Base-by-base conservation (phyloP, 2,329 filamentous ascomycete genomes). In the Fusarium longipes region DNA sequence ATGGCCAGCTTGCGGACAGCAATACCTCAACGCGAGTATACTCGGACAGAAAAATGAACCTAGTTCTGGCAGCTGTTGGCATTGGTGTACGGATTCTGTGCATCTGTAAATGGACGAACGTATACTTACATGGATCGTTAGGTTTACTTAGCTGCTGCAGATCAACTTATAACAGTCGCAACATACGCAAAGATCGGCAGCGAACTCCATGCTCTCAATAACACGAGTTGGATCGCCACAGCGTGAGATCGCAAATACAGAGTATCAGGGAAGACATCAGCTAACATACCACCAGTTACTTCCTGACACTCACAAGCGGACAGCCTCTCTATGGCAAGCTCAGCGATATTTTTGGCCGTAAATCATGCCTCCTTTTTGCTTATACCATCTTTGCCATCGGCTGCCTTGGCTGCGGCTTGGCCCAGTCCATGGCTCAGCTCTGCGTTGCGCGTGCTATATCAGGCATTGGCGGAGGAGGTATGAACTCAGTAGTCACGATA, bases 141-240 rank as follows among this genome's bases (percentile, higher is more conserved):
- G 89, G 81, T 93, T 38, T 92, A 92, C 74, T 82, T 95, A 9
- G 85, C 89, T 20, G 90, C 91, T 6, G 84, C 90, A 49, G 92
- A 95, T 74, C 91, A 93, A 76, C 92, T 92, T 1, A 87, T 94
- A 53, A 89, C 92, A 29, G 87, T 94, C 47, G 88, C 88, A n/a
- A 89, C 86, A n/a, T 93, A 93, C 76, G 90, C 90, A 48, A 87
- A 85, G 65, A 94, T 95, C 70, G 91, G 91, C 12, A 92, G 86
- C 57, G 92, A 94, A 65, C 80, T 95, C 27, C 83, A 91, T 50
- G 90, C 91, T 2, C 82, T 95, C 51, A 92, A 91, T 74, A 87
- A 86, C 67, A 93, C 91, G 6, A 90, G 87, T 51, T 93, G 91
- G 91, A 90, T 93, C 59, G 90, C 90, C 27, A 79, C 78, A 3